Evolutionary conservation across 768 basidiomycete species (phyloP), one percentile per base, ranked within the genome.

Genomic region (Lentinus brumalis): DNA sequence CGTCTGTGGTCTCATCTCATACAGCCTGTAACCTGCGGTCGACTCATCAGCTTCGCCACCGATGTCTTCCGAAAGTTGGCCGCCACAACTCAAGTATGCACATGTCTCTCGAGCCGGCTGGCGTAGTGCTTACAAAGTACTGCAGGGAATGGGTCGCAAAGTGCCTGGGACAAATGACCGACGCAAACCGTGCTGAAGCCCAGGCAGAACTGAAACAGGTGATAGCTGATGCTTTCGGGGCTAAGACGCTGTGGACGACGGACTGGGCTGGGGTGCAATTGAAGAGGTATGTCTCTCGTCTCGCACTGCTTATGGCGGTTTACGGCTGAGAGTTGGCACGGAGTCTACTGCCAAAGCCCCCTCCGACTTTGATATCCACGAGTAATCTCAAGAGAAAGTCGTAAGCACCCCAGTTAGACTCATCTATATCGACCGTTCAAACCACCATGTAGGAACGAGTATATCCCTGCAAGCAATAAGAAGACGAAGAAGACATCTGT

Each of bases 191-290:
- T 73, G 77, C 78, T 51, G 94, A 95, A 67, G 96, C 96, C 21
- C 93, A 95, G 71, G 83, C 89, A 61, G 97, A 99, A 81, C 78
- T 99, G 72, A 95, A 94, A 85, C 85, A 92, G 87, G 91, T 94
- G 83, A 97, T 99, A 75, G 89, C 91, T 84, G 86, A 94, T 67
- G 88, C 94, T 75, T 96, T 93, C 77, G 82, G 86, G 63, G 82
- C 86, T 70, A 87, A 91, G 72, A 84, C 89, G 1, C 81, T 98
- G 29, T 90, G 92, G 86, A 91, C 92, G n/a, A 96, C 91, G 59
- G 94, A 98, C 74, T 99, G 97, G 97, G 78, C 82, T 10, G 88
- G 84, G 35, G 84, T 95, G 38, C 91, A 96, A 75, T 80, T 99
- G 57, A 83, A 92, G 79, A 91, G 90, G 96, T 95, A 69, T 71